phyloP scores from a whole-genome alignment of 73 alveolate genomes.

The Paramecium caudatum region DNA sequence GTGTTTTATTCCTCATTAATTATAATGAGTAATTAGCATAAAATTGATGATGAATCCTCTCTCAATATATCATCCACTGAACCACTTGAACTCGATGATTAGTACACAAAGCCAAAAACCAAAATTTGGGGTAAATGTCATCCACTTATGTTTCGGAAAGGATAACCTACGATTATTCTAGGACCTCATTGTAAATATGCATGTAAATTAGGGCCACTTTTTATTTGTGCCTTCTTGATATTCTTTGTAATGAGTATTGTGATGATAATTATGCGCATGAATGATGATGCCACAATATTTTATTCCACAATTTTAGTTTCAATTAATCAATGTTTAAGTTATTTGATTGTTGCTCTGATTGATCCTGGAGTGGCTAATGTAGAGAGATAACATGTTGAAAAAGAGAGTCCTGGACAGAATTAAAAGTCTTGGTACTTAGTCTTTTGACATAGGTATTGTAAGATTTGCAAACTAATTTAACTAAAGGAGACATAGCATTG shows the following conservation, averaged over 20 bases:
- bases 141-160: conserved; percentile 61
- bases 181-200: conserved; percentile 81
- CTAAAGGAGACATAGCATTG: conserved; percentile 77
- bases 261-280: conserved; percentile 10
- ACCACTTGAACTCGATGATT: conserved; percentile 39
- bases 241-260: conserved; percentile 45
- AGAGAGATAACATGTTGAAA: not conserved
- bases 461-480: conserved; percentile 71
- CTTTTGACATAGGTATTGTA: conserved; percentile 67
- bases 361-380: conserved; percentile 69
- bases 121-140: conserved; percentile 61
- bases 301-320: conserved; percentile 9
- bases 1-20: conserved; percentile 56
- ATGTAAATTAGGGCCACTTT: conserved; percentile 55
- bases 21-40: not conserved
- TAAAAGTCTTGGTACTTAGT: not conserved
- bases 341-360: conserved; percentile 20
- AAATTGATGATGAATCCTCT: not conserved
- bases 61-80: conserved; percentile 17
- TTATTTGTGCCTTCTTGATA: conserved; percentile 68
- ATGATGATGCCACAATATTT: conserved; percentile 3
- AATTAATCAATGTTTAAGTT: conserved; percentile 22
- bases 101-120: not conserved
- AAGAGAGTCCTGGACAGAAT: not conserved
- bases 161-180: conserved; percentile 69